Evolutionary conservation across 768 basidiomycete genomes (phyloP).

Genomic region (Collybia sordida): DNA sequence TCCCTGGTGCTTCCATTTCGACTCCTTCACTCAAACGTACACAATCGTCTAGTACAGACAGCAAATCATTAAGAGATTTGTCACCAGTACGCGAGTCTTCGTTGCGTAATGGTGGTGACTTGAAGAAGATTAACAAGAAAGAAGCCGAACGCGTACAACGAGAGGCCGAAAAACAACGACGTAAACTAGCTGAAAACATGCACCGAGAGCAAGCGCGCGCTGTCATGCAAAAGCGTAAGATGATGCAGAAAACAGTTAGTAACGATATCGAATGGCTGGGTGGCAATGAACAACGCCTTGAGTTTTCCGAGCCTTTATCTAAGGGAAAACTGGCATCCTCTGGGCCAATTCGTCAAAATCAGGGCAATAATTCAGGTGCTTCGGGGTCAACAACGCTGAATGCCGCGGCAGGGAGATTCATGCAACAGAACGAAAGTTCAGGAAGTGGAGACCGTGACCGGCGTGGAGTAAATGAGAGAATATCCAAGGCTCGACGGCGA

Average conservation of each 20-base stretch:
- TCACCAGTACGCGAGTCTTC: slow-evolving; percentile 42
- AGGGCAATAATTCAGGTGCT: slow-evolving; percentile 37
- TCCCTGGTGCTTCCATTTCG: slow-evolving; percentile 51
- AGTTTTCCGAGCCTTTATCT: slow-evolving; percentile 33
- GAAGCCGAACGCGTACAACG: slow-evolving; percentile 74
- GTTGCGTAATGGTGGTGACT: slow-evolving; percentile 46
- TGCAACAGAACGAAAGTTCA: slow-evolving; percentile 27
- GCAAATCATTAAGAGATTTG: slow-evolving; percentile 59
- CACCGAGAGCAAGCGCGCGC: slow-evolving; percentile 88
- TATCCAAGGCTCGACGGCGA: slow-evolving; percentile 75
- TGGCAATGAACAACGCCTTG: slow-evolving; percentile 43
- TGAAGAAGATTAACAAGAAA: slow-evolving; percentile 76
- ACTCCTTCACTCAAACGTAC: slow-evolving; percentile 75
- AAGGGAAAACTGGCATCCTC: slow-evolving; percentile 57
- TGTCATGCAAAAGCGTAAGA: slow-evolving; percentile 87
- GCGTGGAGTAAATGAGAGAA: slow-evolving; percentile 58
- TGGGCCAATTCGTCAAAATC: slow-evolving; percentile 64
- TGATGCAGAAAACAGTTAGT: slow-evolving; percentile 57
- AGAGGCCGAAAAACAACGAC: slow-evolving; percentile 84
- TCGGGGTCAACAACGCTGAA: slow-evolving; percentile 49
- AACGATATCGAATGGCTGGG: slow-evolving; percentile 66
- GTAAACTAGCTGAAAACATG: slow-evolving; percentile 69
- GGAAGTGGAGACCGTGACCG: slow-evolving; percentile 39
- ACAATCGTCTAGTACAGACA: slow-evolving; percentile 75
- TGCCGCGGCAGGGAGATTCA: slow-evolving; percentile 63